Conservation (phyloP, 2,329 filamentous ascomycete species). For the Fusarium drepaniforme region DNA sequence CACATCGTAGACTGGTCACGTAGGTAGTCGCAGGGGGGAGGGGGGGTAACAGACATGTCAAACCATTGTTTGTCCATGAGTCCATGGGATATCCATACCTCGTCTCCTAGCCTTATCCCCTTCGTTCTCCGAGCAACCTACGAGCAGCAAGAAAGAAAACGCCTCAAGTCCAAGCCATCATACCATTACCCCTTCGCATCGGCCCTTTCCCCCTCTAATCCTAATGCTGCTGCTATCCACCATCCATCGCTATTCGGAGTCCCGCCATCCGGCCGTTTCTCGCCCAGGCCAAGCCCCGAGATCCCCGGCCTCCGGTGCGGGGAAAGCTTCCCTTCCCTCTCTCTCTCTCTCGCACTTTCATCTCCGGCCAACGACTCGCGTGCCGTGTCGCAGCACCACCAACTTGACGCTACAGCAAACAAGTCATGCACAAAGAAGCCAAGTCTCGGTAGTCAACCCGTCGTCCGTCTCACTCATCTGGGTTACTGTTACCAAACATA, state of each 20-base stretch:
- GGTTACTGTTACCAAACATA: not conserved
- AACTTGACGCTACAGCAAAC: not conserved
- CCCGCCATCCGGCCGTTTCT: conserved; percentile 30
- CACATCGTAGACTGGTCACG: not conserved
- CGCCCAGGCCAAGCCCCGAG: conserved; percentile 27
- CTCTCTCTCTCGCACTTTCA: conserved; percentile 34
- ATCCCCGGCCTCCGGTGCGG: conserved; percentile 29
- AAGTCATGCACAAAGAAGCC: conserved; percentile 6
- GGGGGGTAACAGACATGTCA: not conserved
- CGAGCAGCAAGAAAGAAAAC: not conserved
- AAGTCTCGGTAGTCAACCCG: conserved; percentile 8
- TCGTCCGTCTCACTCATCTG: not conserved
- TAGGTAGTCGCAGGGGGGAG: not conserved
- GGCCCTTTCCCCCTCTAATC: conserved; percentile 10
- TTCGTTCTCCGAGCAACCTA: not conserved
- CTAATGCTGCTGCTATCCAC: not conserved
- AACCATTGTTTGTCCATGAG: not conserved
- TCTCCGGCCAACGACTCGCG: conserved; percentile 28
- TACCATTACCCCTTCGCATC: conserved; percentile 8
- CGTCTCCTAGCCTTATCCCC: conserved; percentile 3
- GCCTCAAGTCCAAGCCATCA: conserved; percentile 8
- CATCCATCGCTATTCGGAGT: conserved; percentile 43
- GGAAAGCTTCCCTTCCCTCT: conserved; percentile 13
- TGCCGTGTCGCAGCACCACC: not conserved
- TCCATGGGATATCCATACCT: not conserved